Base-by-base conservation (phyloP, 2,329 filamentous ascomycete genomes). In the Ophiostoma sp. region DNA sequence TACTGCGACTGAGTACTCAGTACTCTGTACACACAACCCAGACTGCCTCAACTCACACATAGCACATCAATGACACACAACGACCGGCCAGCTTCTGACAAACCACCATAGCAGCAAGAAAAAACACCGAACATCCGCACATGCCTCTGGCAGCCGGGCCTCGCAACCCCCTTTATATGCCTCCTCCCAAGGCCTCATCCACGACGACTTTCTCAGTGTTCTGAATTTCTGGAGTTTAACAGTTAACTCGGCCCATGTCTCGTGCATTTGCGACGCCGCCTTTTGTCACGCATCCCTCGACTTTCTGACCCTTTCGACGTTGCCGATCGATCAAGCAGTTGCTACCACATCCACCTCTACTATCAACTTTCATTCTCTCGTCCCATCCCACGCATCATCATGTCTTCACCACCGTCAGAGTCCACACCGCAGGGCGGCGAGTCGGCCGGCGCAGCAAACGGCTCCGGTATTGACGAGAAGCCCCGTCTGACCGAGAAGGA, bases 401-500 rank as follows among this genome's bases (percentile, higher is more conserved):
- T 48, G 9, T 48, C 22, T 31, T 45, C n/a, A 25, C 22, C 63
- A 19, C 36, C 45, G 12, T 39, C 52, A 6, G 55, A 61, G 9
- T 22, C 66, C 17, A 64, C 74, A 3, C 72, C 72, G 1, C 50
- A 71, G 31, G 70, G 63, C 57, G 74, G 61, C 59, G 75, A 75
- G 5, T 63, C 50, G n/a, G 42, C 22, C 12, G 66, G 36, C 28
- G 55, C 48, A 12, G 48, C 59, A 1, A 72, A 48, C 22, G 63
- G 71, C 25, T 68, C 50, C 7, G 70, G 45, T 9, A 50, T 25
- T 33, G 75, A 78, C 0, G 78, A 83, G 15, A 80, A 81, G 69
- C 77, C 79, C 0, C 78, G 81, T 7, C 74, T 86, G 11, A 80
- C 81, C 2, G 77, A 81, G n/a, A 78, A 80, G 42, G 83, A 86